Evolutionary conservation across 805 yeast genomes (phyloP), one percentile per base, ranked within the genome.

Genomic region (Ogataea ganodermae): DNA sequence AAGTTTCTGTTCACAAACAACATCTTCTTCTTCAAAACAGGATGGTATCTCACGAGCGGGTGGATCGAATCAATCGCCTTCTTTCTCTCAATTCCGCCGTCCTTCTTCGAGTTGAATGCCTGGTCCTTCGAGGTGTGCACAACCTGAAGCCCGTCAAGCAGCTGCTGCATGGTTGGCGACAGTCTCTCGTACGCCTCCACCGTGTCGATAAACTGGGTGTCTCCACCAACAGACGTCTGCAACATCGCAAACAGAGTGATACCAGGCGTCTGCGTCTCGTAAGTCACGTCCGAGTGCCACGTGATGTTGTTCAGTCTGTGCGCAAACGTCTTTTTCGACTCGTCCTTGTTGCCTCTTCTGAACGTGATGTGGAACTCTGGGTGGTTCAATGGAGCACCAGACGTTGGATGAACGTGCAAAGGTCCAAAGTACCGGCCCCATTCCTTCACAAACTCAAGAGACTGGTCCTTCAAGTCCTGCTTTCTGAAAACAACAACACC

Each of bases 201-300:
- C 22, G 81, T 73, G 60, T 84, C 88, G n/a, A 87, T 78, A 61
- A 84, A 86, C 40, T 84, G 69, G n/a, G 94, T 86, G 63, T 86
- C 94, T 51, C 94, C 94, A 45, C 92, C 90, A 35, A 80, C 46
- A 16, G 52, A 58, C 9, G 62, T 55, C 42, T 84, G 86, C 40
- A 84, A 69, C 47, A 83, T 80, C 16, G 80, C 72, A 59, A 86
- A 81, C 51, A 83, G 76, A 0, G 95, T 86, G 47, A 78, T 71
- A 13, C 86, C 86, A 12, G 91, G 86, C 6, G 90, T 85, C 63
- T 83, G 88, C 48, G 74, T 73, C 63, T 85, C 91, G 62, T 83
- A 86, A 26, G 88, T 77, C 33, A 83, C 85, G 63, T 86, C 94
- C 3, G 87, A 78, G 66, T 86, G 92, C 86, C 87, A 86, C 44